A percentile compares a stretch with the other conserved stretches of the same genome.
phyloP scores from a whole-genome alignment of 345 rosid species.

The Pistacia vera region DNA sequence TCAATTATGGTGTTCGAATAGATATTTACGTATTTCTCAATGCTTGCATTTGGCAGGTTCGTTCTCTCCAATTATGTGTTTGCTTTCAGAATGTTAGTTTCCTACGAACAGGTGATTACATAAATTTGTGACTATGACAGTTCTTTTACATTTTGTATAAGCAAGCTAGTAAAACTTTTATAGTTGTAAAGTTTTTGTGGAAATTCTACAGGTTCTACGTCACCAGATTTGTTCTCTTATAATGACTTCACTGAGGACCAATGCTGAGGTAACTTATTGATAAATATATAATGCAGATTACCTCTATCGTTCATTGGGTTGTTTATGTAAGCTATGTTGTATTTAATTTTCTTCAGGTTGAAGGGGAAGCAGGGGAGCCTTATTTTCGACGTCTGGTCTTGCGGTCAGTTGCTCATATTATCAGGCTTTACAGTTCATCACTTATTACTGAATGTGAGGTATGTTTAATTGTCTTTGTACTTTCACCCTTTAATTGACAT shows the following conservation, averaged over 20 bases:
- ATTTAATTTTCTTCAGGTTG: slow-evolving; percentile 55
- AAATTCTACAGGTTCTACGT: slow-evolving; percentile 72
- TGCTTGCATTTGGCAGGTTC: slow-evolving; percentile 61
- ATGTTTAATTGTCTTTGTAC: slow-evolving; percentile 25
- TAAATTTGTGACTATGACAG: slow-evolving; percentile 6
- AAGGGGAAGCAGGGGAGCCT: slow-evolving; percentile 98
- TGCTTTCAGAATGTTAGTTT: slow-evolving; percentile 70
- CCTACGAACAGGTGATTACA: slow-evolving; percentile 78
- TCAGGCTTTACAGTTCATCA: slow-evolving; percentile 86
- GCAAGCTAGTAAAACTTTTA: slow-evolving; percentile 27
- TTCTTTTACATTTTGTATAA: slow-evolving; percentile 18
- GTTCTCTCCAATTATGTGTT: slow-evolving; percentile 81
- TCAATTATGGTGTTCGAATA: background rate
- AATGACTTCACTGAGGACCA: slow-evolving; percentile 95
- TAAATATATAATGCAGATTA: background rate
- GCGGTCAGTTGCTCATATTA: slow-evolving; percentile 95
- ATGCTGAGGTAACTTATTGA: slow-evolving; percentile 67
- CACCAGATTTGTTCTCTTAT: slow-evolving; percentile 95
- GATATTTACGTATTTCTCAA: slow-evolving; percentile 9
- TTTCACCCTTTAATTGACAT: slow-evolving; percentile 7
- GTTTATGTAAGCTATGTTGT: slow-evolving; percentile 14
- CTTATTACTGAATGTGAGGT: slow-evolving; percentile 97
- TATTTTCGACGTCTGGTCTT: slow-evolving; percentile 92
- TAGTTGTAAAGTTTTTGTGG: slow-evolving; percentile 33
- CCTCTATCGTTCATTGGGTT: background rate